Evolutionary conservation across 805 yeast genomes (phyloP).

Genomic region (Yarrowia divulgata): DNA sequence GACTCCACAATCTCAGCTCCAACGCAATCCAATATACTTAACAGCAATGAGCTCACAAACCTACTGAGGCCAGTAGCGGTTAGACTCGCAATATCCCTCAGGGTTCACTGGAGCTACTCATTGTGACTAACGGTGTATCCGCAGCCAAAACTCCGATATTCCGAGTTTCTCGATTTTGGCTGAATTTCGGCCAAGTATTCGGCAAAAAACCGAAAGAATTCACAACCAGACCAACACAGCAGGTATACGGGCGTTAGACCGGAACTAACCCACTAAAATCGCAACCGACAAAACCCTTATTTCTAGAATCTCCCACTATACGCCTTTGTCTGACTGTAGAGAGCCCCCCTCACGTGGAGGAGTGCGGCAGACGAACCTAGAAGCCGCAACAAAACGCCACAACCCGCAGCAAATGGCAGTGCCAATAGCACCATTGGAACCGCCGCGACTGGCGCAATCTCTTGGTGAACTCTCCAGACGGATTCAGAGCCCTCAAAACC

Average conservation of each 20-base stretch:
- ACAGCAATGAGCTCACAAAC: background rate
- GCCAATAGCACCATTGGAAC: background rate
- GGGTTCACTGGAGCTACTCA: background rate
- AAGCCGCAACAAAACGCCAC: conserved; percentile 20
- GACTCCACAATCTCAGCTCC: background rate
- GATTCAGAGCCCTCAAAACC: background rate
- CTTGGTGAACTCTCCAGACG: background rate
- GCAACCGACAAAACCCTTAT: background rate
- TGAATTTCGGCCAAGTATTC: too few relatives aligned
- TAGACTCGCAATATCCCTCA: background rate
- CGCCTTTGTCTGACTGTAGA: conserved; percentile 3
- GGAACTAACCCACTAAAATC: background rate
- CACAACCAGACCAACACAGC: background rate
- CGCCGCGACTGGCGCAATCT: background rate
- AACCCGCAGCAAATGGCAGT: conserved; percentile 9
- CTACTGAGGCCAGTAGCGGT: background rate
- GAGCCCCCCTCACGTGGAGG: conserved; percentile 17
- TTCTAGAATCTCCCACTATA: background rate
- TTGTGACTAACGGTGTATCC: background rate
- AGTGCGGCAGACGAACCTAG: conserved; percentile 26
- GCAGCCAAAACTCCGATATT: conserved; percentile 2
- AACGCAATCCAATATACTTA: background rate
- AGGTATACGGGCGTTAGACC: background rate
- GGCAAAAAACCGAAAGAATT: too few relatives aligned
- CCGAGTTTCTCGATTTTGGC: background rate